phyloP scores from a whole-genome alignment of 345 rosid genomes.

The Theobroma cacao region DNA sequence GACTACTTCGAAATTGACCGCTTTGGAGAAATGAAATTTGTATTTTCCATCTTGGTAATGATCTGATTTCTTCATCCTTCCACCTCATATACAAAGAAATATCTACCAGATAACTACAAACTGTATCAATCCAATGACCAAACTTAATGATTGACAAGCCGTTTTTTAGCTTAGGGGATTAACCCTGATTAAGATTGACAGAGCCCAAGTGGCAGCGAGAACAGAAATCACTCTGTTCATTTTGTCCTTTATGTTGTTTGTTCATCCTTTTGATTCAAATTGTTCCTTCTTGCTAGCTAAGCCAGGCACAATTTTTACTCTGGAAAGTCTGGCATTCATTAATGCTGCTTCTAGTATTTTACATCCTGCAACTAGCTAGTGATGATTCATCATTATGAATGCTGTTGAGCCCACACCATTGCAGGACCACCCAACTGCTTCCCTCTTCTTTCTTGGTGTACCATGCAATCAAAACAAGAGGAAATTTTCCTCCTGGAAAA shows the following conservation, averaged over 20 bases:
- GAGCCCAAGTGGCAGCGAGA: no score
- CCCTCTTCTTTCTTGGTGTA: background rate
- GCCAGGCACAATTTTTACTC: no score
- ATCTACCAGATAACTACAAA: background rate
- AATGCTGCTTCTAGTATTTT: background rate
- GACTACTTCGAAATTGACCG: background rate
- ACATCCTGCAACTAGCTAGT: background rate
- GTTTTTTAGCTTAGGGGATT: background rate
- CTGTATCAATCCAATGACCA: background rate
- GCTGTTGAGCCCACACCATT: background rate
- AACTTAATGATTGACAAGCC: background rate
- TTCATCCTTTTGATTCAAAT: no score
- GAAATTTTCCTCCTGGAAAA: background rate
- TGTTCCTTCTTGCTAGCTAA: no score
- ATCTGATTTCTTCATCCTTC: background rate
- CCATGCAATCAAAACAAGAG: background rate
- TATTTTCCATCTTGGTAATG: background rate
- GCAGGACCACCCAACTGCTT: conserved; percentile 3
- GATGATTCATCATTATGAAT: background rate
- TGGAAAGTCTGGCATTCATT: no score
- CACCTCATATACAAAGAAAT: background rate
- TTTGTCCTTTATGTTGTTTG: no score
- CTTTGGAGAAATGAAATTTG: background rate
- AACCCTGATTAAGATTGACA: background rate
- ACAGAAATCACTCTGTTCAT: no score